Conservation (phyloP, 495 filamentous ascomycete genomes). For the Aspergillus campestris region DNA sequence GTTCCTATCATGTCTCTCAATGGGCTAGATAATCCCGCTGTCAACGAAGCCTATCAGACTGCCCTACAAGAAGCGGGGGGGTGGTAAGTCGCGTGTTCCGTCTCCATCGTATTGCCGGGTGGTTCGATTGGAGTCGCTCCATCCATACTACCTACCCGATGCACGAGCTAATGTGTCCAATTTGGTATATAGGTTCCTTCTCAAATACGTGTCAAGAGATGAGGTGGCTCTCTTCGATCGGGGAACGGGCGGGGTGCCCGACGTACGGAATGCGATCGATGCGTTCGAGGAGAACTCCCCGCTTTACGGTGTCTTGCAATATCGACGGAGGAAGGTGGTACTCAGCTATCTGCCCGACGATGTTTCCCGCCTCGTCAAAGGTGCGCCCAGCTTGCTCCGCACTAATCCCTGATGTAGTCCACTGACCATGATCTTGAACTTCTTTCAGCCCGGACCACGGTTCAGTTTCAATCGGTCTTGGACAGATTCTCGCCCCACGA, state of each 20-base stretch:
- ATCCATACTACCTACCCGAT: not conserved
- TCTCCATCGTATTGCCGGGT: not conserved
- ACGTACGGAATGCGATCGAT: conserved; percentile 69
- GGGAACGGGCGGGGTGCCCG: conserved; percentile 77
- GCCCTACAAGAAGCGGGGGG: conserved; percentile 79
- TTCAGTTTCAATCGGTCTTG: conserved; percentile 81
- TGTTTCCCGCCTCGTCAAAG: conserved; percentile 82
- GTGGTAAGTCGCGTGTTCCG: conserved; percentile 61
- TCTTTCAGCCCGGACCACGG: conserved; percentile 71
- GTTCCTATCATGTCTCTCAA: conserved; percentile 81
- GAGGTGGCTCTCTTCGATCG: conserved; percentile 70
- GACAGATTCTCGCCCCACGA: conserved; percentile 87
- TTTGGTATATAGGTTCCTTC: conserved; percentile 64
- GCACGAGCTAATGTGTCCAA: conserved; percentile 4
- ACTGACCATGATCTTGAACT: not conserved
- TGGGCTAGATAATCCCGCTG: conserved; percentile 75
- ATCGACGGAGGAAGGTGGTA: conserved; percentile 81
- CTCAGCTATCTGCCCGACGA: conserved; percentile 89
- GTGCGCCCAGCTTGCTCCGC: conserved; percentile 38
- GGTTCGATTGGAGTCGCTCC: not conserved
- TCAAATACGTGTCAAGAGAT: conserved; percentile 86
- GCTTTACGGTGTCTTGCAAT: conserved; percentile 84
- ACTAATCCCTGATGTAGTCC: conserved; percentile 1
- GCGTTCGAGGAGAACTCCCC: conserved; percentile 76
- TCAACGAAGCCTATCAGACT: conserved; percentile 77